Conservation (phyloP, 83 land plant species). For the Diphasiastrum complanatum region DNA sequence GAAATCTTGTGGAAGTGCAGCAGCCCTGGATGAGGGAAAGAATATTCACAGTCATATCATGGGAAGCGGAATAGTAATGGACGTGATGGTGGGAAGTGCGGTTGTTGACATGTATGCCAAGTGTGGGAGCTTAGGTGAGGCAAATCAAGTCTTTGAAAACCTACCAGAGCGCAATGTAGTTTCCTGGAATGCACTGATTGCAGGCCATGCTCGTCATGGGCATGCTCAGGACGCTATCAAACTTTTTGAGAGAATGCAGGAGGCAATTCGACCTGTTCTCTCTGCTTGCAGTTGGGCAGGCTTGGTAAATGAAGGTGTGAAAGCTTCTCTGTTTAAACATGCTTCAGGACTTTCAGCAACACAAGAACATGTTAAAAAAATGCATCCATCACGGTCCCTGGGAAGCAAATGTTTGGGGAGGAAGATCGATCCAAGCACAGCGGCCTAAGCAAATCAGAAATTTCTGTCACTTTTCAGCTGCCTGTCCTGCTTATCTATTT, state of each 20-base stretch:
- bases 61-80: constrained; percentile 2
- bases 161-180: neutral
- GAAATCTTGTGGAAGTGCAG: constrained; percentile 5
- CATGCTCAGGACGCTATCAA: neutral
- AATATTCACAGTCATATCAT: constrained; percentile 5
- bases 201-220: constrained; percentile 1
- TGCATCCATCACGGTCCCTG: too few relatives aligned
- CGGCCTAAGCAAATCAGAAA: too few relatives aligned
- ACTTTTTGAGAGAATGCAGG: neutral
- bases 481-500: too few relatives aligned
- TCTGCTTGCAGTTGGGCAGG: constrained; percentile 29
- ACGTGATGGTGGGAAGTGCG: constrained; percentile 11
- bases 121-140: constrained; percentile 6
- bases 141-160: neutral
- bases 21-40: constrained; percentile 5
- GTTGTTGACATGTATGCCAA: constrained; percentile 19
- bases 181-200: constrained; percentile 2
- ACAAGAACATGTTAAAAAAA: too few relatives aligned
- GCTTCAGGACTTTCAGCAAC: too few relatives aligned
- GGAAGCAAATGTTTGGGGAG: too few relatives aligned
- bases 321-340: too few relatives aligned
- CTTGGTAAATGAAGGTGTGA: constrained; percentile 15
- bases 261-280: constrained; percentile 8
- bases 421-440: too few relatives aligned
- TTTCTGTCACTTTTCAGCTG: too few relatives aligned